Conservation (phyloP, 2,329 filamentous ascomycete genomes). For the Claviceps fusiformis region DNA sequence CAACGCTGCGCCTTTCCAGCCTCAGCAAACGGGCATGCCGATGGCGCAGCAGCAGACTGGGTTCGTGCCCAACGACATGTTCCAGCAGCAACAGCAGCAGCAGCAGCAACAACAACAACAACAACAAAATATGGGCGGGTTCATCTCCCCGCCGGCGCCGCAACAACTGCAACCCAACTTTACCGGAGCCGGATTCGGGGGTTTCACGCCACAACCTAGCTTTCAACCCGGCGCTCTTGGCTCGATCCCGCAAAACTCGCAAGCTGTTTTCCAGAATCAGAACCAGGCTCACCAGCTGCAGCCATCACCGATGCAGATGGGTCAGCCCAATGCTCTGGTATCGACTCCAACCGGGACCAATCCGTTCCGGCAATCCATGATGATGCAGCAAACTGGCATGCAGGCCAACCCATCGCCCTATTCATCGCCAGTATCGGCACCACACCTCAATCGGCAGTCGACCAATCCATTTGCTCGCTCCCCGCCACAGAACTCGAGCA, state of each 20-base stretch:
- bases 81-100: constrained; percentile 14
- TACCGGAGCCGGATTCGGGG: constrained; percentile 70
- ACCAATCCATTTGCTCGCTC: constrained; percentile 82
- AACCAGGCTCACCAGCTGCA: constrained; percentile 13
- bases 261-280: constrained; percentile 33
- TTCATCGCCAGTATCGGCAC: constrained; percentile 28
- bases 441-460: constrained; percentile 43
- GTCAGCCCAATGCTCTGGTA: constrained; percentile 29
- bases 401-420: constrained; percentile 13
- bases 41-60: constrained; percentile 16
- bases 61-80: constrained; percentile 16
- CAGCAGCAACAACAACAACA: neutral
- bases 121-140: constrained; percentile 6
- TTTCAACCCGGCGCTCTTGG: constrained; percentile 41
- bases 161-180: constrained; percentile 32
- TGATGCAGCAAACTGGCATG: constrained; percentile 47
- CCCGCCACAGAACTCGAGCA: constrained; percentile 25
- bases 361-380: constrained; percentile 86
- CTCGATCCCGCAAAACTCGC: constrained; percentile 44
- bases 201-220: constrained; percentile 54
- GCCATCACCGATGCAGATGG: constrained; percentile 15
- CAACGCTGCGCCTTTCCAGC: constrained; percentile 23
- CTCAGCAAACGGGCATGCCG: constrained; percentile 22
- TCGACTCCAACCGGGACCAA: constrained; percentile 49
- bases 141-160: constrained; percentile 2